Percentiles rank a stretch among this genome's conserved stretches.
Evolutionary conservation across 345 rosid genomes (phyloP).

Genomic region (Bruguiera gymnorhiza): DNA sequence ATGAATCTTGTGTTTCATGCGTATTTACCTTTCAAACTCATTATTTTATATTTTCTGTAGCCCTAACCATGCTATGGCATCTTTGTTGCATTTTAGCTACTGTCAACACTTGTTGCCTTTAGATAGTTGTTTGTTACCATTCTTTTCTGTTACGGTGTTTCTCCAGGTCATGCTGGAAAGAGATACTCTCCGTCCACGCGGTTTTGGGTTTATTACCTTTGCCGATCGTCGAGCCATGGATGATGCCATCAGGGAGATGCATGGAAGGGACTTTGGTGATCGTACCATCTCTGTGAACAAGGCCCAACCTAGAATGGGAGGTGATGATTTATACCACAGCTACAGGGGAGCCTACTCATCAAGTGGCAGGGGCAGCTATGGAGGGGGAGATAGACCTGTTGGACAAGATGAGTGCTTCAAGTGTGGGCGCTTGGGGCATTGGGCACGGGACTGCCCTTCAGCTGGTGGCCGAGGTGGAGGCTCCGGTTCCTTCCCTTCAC

Average conservation of each 20-base stretch:
- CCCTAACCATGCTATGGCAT: constrained; percentile 12
- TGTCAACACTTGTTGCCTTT: constrained; percentile 22
- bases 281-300: constrained; percentile 90
- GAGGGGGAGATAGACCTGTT: constrained; percentile 65
- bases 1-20: not conserved
- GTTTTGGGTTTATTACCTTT: constrained; percentile 94
- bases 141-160: constrained; percentile 17
- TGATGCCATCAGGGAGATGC: constrained; percentile 94
- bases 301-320: constrained; percentile 86
- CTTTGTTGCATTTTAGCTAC: constrained; percentile 11
- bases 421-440: constrained; percentile 90
- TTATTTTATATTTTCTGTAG: not conserved
- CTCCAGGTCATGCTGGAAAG: constrained; percentile 94
- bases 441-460: constrained; percentile 98
- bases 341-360: constrained; percentile 80
- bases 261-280: constrained; percentile 87
- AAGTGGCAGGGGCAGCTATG: constrained; percentile 64
- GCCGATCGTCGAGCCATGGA: constrained; percentile 95
- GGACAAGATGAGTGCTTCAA: constrained; percentile 93
- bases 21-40: not conserved
- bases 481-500: constrained; percentile 69
- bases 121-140: constrained; percentile 29
- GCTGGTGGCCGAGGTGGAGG: constrained; percentile 76
- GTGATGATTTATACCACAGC: constrained; percentile 72
- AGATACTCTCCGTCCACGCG: constrained; percentile 91